A percentile compares a stretch with the other conserved stretches of the same genome.
Evolutionary conservation across 2,329 filamentous ascomycete species (phyloP).

Genomic region (Verticillium tricorpus): DNA sequence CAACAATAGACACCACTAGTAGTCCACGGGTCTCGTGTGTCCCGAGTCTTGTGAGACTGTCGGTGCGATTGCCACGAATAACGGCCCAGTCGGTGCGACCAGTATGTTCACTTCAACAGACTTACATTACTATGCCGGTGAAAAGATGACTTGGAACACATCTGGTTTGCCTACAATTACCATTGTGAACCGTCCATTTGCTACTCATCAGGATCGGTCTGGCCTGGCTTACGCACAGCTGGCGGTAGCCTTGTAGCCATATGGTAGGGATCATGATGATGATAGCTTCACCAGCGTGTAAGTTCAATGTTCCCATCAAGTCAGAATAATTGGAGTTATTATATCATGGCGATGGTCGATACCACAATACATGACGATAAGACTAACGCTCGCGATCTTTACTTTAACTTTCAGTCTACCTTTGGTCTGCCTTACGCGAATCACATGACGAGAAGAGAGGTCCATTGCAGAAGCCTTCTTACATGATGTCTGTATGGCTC

Average conservation of each 20-base stretch:
- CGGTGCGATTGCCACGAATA: constrained; percentile 5
- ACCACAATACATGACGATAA: too few relatives aligned
- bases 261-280: background rate
- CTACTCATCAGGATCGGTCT: background rate
- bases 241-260: background rate
- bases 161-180: background rate
- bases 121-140: background rate
- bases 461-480: too few relatives aligned
- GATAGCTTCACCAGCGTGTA: background rate
- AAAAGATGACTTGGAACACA: background rate
- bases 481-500: too few relatives aligned
- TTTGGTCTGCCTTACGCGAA: too few relatives aligned
- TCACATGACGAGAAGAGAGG: too few relatives aligned
- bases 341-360: too few relatives aligned
- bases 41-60: constrained; percentile 18
- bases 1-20: constrained; percentile 2
- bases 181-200: background rate
- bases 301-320: background rate
- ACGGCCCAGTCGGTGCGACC: background rate
- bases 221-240: background rate
- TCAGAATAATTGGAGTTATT: background rate
- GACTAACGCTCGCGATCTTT: too few relatives aligned
- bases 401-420: too few relatives aligned
- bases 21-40: constrained; percentile 19
- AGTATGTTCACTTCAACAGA: background rate